phyloP scores from a whole-genome alignment of 1,284 basidiomycete species.

The Thecaphora frezii region DNA sequence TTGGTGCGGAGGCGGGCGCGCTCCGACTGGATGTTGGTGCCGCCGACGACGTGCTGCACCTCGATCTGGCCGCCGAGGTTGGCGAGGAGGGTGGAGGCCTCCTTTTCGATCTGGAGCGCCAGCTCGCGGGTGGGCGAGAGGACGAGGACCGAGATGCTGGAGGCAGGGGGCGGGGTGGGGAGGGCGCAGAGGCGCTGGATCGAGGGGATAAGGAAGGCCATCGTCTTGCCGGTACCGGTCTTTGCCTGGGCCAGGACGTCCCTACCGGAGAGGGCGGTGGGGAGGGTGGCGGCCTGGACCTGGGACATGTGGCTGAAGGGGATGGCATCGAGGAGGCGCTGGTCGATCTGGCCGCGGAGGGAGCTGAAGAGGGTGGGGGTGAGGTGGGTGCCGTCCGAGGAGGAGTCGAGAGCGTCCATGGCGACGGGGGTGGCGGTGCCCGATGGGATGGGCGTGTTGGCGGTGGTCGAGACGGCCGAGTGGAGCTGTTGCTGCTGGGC shows the following conservation, averaged over 20 bases:
- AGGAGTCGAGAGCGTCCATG: not conserved
- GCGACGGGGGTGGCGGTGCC: not conserved
- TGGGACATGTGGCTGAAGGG: conserved; percentile 61
- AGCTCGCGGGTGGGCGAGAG: conserved; percentile 63
- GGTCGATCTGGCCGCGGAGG: conserved; percentile 31
- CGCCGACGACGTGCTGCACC: conserved; percentile 61
- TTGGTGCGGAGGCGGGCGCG: conserved; percentile 47
- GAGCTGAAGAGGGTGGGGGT: conserved; percentile 29
- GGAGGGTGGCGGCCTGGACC: conserved; percentile 63
- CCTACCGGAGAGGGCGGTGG: conserved; percentile 59
- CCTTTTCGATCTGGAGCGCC: conserved; percentile 60
- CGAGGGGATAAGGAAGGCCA: conserved; percentile 85
- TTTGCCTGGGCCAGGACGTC: conserved; percentile 76
- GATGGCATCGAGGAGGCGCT: conserved; percentile 48
- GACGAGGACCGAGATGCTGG: conserved; percentile 58
- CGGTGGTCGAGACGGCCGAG: not conserved
- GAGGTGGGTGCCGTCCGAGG: conserved; percentile 6
- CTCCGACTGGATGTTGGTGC: conserved; percentile 60
- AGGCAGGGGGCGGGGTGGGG: conserved; percentile 28
- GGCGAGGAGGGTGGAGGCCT: conserved; percentile 45
- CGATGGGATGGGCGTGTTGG: not conserved
- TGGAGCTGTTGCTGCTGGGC: not conserved
- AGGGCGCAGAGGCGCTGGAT: conserved; percentile 65
- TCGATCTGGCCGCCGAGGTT: conserved; percentile 40
- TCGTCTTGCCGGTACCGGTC: conserved; percentile 89